Conservation (phyloP, 1,139 yeast genomes). For the Debaryomyces sp. region DNA sequence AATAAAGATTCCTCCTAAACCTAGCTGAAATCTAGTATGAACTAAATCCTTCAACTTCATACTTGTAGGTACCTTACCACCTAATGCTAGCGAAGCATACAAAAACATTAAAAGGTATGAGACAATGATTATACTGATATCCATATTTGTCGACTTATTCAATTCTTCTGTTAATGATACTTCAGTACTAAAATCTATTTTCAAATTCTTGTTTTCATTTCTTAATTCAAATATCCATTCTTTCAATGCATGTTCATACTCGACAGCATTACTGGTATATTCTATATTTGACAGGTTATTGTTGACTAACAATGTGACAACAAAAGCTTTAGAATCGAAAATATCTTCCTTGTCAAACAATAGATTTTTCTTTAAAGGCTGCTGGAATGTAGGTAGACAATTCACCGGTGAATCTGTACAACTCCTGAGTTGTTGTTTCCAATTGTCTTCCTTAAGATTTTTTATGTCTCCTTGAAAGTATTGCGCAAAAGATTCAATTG, state of each 20-base stretch:
- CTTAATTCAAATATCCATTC: constrained; percentile 53
- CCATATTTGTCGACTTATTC: constrained; percentile 80
- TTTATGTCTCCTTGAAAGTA: constrained; percentile 72
- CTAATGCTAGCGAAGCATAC: constrained; percentile 83
- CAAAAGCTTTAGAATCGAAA: constrained; percentile 67
- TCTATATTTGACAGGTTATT: constrained; percentile 32
- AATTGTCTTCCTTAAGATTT: constrained; percentile 50
- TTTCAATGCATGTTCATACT: constrained; percentile 71
- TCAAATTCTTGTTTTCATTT: constrained; percentile 51
- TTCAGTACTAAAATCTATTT: constrained; percentile 79
- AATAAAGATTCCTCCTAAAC: constrained; percentile 77
- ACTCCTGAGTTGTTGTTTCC: constrained; percentile 54
- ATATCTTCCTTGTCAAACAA: constrained; percentile 60
- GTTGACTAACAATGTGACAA: constrained; percentile 69
- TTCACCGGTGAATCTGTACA: constrained; percentile 86
- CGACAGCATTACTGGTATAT: constrained; percentile 45
- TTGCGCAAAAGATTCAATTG: constrained; percentile 87
- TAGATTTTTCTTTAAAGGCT: constrained; percentile 74
- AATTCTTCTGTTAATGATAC: constrained; percentile 82
- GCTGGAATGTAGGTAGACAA: constrained; percentile 89
- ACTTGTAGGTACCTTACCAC: constrained; percentile 50
- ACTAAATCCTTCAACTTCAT: constrained; percentile 39
- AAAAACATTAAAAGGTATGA: constrained; percentile 90
- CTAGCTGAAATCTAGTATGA: constrained; percentile 71
- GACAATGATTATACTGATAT: constrained; percentile 64